Conservation (phyloP, 2,329 filamentous ascomycete species). For the Rhynchosporium secalis region DNA sequence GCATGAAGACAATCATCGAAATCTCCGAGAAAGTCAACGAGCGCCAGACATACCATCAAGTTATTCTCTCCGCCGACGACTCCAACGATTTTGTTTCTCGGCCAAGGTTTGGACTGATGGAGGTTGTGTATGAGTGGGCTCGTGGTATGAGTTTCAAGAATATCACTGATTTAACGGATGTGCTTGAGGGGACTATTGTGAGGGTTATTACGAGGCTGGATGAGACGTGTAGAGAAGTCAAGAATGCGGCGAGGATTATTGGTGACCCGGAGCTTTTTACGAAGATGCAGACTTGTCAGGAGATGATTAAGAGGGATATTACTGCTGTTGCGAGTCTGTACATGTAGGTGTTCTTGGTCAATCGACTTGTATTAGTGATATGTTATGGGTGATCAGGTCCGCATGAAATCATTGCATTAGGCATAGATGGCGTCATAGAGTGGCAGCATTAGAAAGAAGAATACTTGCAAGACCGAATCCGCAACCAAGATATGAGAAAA, state of each 20-base stretch:
- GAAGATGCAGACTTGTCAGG: constrained; percentile 97
- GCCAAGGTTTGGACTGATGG: constrained; percentile 89
- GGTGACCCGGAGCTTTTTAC: constrained; percentile 89
- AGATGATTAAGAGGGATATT: constrained; percentile 96
- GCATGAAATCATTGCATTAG: not conserved
- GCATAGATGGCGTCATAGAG: not conserved
- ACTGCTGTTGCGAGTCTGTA: constrained; percentile 87
- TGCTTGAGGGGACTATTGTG: constrained; percentile 96
- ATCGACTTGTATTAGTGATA: not conserved
- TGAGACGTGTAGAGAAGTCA: constrained; percentile 95
- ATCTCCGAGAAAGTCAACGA: constrained; percentile 92
- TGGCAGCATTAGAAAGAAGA: not conserved
- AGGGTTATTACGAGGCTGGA: constrained; percentile 90
- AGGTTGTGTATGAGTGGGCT: constrained; percentile 99
- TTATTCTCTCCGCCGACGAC: constrained; percentile 86
- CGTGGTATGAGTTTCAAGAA: constrained; percentile 97
- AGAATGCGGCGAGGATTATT: constrained; percentile 93
- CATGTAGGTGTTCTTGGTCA: constrained; percentile 55
- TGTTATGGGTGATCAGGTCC: not conserved
- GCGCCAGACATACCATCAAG: constrained; percentile 86
- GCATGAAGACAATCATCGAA: constrained; percentile 80
- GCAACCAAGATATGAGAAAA: not conserved
- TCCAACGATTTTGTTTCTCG: constrained; percentile 87
- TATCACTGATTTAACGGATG: constrained; percentile 93
- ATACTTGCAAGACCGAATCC: not conserved